Base-by-base conservation (phyloP, 2,329 filamentous ascomycete species). In the Juglanconis sp. region DNA sequence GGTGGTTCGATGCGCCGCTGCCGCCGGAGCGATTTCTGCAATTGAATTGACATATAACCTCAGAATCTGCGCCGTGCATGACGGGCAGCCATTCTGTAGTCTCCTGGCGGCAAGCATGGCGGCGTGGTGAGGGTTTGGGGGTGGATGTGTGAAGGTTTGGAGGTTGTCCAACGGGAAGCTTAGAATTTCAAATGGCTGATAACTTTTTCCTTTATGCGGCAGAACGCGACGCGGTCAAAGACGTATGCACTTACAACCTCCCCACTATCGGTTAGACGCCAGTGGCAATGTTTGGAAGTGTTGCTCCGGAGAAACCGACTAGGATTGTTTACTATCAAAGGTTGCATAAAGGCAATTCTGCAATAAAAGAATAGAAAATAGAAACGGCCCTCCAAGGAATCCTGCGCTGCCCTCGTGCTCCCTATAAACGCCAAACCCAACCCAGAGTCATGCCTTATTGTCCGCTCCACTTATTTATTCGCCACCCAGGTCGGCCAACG, bases 401-500 rank as follows among this genome's bases (percentile, higher is more conserved):
- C 24, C n/a, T 58, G 24, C 52, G 47, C 38, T 35, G 32, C 47
- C 46, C 54, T 57, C 30, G 55, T 31, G 44, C 31, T 10, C 59
- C 35, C 48, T 53, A 32, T n/a, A 36, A 63, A 63, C 61, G 61
- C 61, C 61, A n/a, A 49, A 51, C 48, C 58, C 24, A 36, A 15
- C 36, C 52, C 32, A 50, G 11, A 44, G 50, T 47, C 47, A 52
- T 52, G 30, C 17, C 48, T 4, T 17, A 15, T 35, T 4, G 31
- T 15, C 55, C 30, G 47, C 32, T 15, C 54, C 31, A 49, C 50
- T 49, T 31, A 52, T 57, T 47, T 50, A 62, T 34, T 64, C 60
- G 30, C 44, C 57, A 42, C 76, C 77, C 61, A 86, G 66, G 65
- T 86, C 83, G 7, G 82, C 79, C 70, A 86, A 65, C 1, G 83